phyloP scores from a whole-genome alignment of 164 flowering plant genomes.

The Magnolia changhungtana region DNA sequence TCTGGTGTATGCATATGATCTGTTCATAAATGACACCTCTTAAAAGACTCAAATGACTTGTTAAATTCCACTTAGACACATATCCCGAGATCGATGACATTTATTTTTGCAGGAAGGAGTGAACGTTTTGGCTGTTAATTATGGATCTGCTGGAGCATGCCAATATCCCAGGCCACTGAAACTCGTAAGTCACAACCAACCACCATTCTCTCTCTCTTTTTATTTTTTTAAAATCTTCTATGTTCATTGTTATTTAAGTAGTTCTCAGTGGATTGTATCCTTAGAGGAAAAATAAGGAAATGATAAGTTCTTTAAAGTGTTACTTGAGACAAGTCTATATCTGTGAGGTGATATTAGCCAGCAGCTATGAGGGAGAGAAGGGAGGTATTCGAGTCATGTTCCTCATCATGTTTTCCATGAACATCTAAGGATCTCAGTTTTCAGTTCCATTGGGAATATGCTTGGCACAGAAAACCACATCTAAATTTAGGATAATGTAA shows the following conservation, averaged over 20 bases:
- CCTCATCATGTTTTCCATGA: neutral
- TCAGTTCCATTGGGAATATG: neutral
- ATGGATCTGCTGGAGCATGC: conserved; percentile 86
- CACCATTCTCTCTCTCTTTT: neutral
- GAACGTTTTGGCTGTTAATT: conserved; percentile 80
- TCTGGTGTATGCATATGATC: neutral
- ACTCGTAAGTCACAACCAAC: conserved; percentile 49
- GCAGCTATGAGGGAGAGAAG: neutral
- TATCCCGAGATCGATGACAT: neutral
- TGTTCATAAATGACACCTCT: neutral
- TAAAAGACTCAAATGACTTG: neutral
- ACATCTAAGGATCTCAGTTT: neutral
- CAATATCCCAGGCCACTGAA: conserved; percentile 67
- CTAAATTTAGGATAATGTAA: neutral
- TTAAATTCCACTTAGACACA: neutral
- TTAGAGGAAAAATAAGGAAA: neutral
- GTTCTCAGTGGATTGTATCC: neutral
- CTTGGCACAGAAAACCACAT: neutral
- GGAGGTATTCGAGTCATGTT: neutral
- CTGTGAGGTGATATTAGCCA: neutral
- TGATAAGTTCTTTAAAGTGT: neutral
- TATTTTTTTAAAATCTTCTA: neutral
- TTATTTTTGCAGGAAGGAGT: conserved; percentile 67
- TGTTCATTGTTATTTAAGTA: neutral
- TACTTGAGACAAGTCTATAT: neutral